Conservation (phyloP, 441 rosid genomes). For the Mallotus japonicus region DNA sequence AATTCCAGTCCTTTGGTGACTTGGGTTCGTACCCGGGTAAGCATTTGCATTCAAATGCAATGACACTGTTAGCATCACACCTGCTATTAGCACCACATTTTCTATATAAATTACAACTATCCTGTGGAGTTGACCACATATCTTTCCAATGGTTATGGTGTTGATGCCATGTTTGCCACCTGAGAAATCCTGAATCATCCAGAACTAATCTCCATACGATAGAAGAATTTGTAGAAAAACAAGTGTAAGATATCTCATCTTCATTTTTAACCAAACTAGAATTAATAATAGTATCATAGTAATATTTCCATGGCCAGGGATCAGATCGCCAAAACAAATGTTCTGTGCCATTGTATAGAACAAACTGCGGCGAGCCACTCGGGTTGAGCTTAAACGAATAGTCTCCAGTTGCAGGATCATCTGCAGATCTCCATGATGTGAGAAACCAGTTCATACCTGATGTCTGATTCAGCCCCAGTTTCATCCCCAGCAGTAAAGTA, state of each 20-base stretch:
- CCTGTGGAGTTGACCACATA: constrained; percentile 2
- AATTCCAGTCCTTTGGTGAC: background rate
- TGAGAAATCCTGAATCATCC: constrained; percentile 6
- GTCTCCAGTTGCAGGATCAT: constrained; percentile 11
- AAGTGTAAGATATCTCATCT: constrained; percentile 13
- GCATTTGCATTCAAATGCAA: constrained; percentile 28
- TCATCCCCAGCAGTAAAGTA: constrained; percentile 12
- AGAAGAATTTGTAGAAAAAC: constrained; percentile 5
- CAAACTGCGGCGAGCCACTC: constrained; percentile 19
- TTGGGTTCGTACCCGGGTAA: constrained; percentile 31
- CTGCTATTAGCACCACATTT: constrained; percentile 34
- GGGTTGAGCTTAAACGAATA: background rate
- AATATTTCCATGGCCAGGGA: constrained; percentile 20
- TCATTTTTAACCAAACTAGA: constrained; percentile 12
- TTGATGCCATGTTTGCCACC: constrained; percentile 24
- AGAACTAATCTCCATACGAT: constrained; percentile 15
- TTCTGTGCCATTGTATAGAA: constrained; percentile 24
- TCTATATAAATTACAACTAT: constrained; percentile 28
- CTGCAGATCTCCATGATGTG: constrained; percentile 19
- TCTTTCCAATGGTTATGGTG: constrained; percentile 22
- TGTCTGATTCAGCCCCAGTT: background rate
- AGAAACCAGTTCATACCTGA: constrained; percentile 7
- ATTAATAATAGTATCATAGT: background rate
- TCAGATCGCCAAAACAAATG: background rate
- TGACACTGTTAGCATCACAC: background rate